Percentiles rank a stretch among this genome's conserved stretches.
phyloP scores from a whole-genome alignment of 2,329 filamentous ascomycete species.

The Claviceps arundinis region DNA sequence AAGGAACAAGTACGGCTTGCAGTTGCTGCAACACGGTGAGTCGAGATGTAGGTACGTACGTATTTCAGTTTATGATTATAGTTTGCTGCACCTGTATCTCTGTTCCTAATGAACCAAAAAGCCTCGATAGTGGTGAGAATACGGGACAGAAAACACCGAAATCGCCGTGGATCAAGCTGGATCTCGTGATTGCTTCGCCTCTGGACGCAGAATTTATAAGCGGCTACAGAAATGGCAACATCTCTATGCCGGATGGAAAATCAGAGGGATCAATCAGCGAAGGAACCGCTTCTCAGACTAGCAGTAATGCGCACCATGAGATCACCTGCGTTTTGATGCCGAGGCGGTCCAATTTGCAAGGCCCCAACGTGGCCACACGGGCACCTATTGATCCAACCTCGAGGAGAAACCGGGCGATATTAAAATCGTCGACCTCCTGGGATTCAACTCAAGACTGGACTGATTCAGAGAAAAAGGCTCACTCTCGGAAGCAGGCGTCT shows the following conservation, averaged over 20 bases:
- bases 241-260: background rate
- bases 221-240: conserved; percentile 8
- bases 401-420: background rate
- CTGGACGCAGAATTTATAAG: background rate
- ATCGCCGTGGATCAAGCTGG: background rate
- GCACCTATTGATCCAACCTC: conserved; percentile 4
- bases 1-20: background rate
- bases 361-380: conserved; percentile 34
- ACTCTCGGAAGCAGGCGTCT: no score
- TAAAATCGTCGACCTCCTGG: background rate
- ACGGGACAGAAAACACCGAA: background rate
- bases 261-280: background rate
- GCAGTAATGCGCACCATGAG: background rate
- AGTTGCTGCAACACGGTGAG: background rate
- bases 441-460: background rate
- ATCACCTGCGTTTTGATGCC: conserved; percentile 32
- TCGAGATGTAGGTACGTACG: background rate
- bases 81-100: background rate
- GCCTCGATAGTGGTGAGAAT: background rate
- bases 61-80: background rate
- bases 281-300: background rate
- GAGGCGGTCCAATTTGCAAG: conserved; percentile 33
- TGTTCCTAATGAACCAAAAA: background rate
- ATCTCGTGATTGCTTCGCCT: background rate
- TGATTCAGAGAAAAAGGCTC: conserved; percentile 26